Conservation (phyloP, 805 yeast species). For the Spathaspora boniae region DNA sequence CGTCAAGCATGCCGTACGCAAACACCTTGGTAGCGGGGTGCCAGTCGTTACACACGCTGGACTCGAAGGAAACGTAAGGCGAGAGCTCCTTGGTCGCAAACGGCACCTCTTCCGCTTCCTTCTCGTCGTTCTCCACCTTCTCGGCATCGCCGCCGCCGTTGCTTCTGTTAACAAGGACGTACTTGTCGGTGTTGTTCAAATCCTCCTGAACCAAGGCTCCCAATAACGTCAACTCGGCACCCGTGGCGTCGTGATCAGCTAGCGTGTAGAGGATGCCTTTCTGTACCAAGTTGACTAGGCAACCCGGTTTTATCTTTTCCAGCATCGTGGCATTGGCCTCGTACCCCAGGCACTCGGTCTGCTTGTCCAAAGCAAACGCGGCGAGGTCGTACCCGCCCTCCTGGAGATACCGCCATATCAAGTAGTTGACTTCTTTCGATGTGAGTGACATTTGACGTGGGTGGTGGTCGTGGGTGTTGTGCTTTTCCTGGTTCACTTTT, state of each 20-base stretch:
- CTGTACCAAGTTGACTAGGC: slow-evolving; percentile 77
- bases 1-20: slow-evolving; percentile 53
- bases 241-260: slow-evolving; percentile 50
- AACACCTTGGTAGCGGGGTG: slow-evolving; percentile 48
- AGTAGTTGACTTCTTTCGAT: slow-evolving; percentile 80
- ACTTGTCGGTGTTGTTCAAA: slow-evolving; percentile 13
- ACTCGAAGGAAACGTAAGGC: slow-evolving; percentile 36
- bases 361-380: slow-evolving; percentile 78
- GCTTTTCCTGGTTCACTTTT: slow-evolving; percentile 1
- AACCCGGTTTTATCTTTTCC: slow-evolving; percentile 66
- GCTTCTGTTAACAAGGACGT: slow-evolving; percentile 1
- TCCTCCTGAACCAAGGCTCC: slow-evolving; percentile 50
- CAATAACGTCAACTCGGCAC: slow-evolving; percentile 42
- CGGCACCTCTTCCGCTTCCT: slow-evolving; percentile 8
- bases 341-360: slow-evolving; percentile 56
- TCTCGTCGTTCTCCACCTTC: slow-evolving; percentile 4
- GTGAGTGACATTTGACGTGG: slow-evolving; percentile 67
- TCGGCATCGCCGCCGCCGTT: slow-evolving; percentile 10
- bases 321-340: slow-evolving; percentile 42
- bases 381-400: slow-evolving; percentile 77
- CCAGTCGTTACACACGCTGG: slow-evolving; percentile 52
- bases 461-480: neutral
- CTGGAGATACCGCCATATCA: slow-evolving; percentile 89
- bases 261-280: slow-evolving; percentile 80
- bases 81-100: slow-evolving; percentile 34